A percentile compares a stretch with the other conserved stretches of the same genome.
Evolutionary conservation across 805 yeast genomes (phyloP).

Genomic region (Blastobotrys parvus): DNA sequence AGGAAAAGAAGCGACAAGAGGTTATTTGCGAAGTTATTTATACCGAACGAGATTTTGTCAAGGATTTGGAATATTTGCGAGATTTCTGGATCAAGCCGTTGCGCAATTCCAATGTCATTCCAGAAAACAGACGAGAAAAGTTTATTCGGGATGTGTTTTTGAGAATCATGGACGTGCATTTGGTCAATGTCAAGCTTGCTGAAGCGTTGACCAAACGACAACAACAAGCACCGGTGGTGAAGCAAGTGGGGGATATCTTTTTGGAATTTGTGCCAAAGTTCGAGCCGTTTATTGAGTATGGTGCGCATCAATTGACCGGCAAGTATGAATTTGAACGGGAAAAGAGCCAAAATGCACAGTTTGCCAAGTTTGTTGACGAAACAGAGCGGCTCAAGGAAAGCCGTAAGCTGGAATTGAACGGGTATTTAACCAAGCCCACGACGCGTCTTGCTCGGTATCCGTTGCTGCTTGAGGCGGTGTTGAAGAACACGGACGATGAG

Average conservation of each 20-base stretch:
- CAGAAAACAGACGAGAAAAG: constrained; percentile 81
- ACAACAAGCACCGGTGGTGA: constrained; percentile 74
- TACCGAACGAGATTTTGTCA: constrained; percentile 92
- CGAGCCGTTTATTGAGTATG: constrained; percentile 88
- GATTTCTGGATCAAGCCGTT: constrained; percentile 93
- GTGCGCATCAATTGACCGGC: constrained; percentile 92
- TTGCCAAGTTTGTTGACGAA: constrained; percentile 90
- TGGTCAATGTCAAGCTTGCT: constrained; percentile 74
- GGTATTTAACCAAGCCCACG: constrained; percentile 90
- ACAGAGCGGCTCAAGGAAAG: constrained; percentile 79
- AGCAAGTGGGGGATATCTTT: constrained; percentile 79
- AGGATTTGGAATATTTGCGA: constrained; percentile 84
- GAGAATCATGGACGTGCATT: constrained; percentile 78
- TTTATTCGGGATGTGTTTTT: constrained; percentile 88
- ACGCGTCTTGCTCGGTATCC: constrained; percentile 95
- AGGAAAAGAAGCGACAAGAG: constrained; percentile 88
- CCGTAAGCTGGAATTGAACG: constrained; percentile 82
- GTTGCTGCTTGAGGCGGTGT: constrained; percentile 67
- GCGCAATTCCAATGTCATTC: constrained; percentile 77
- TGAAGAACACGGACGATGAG: constrained; percentile 73
- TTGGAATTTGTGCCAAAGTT: constrained; percentile 76
- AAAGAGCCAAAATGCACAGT: constrained; percentile 78
- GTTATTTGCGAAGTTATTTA: constrained; percentile 87
- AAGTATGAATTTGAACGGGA: constrained; percentile 93
- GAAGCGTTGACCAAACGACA: constrained; percentile 86